phyloP scores from a whole-genome alignment of 2,329 filamentous ascomycete species.

The Nigrospora osmanthi region DNA sequence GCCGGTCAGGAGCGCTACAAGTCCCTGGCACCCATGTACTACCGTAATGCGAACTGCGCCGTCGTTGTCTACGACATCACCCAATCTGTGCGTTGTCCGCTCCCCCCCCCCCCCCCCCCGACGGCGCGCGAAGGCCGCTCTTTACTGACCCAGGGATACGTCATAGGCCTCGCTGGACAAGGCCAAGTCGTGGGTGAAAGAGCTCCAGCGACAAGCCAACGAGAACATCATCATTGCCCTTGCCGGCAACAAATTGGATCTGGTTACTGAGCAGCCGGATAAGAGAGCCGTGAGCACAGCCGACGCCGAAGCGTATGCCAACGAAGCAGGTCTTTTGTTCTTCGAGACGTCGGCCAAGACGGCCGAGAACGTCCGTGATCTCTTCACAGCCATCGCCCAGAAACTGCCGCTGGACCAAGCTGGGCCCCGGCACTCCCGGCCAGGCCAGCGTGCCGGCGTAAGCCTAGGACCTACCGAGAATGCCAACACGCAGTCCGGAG shows the following conservation, averaged over 20 bases:
- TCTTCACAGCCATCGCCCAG: slow-evolving; percentile 97
- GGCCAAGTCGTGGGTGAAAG: slow-evolving; percentile 98
- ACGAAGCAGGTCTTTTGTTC: slow-evolving; percentile 88
- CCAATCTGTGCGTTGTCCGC: slow-evolving; percentile 68
- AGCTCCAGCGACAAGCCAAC: slow-evolving; percentile 96
- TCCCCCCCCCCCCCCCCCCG: not conserved
- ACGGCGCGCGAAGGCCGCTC: not conserved
- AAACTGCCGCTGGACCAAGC: slow-evolving; percentile 94
- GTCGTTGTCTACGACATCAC: slow-evolving; percentile 99
- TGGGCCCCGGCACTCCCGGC: slow-evolving; percentile 78
- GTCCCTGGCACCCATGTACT: slow-evolving; percentile 98
- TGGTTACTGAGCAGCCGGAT: slow-evolving; percentile 89
- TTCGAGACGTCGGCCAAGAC: slow-evolving; percentile 99
- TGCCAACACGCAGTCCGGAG: slow-evolving; percentile 47
- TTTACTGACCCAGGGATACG: not conserved
- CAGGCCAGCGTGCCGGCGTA: slow-evolving; percentile 50
- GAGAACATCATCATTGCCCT: slow-evolving; percentile 99
- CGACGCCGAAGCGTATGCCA: slow-evolving; percentile 92
- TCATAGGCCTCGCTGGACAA: slow-evolving; percentile 88
- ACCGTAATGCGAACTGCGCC: slow-evolving; percentile 97
- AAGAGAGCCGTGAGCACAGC: slow-evolving; percentile 86
- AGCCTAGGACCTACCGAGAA: slow-evolving; percentile 46
- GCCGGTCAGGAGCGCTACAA: slow-evolving; percentile 98
- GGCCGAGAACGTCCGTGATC: slow-evolving; percentile 86
- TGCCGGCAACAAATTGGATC: slow-evolving; percentile 94